Evolutionary conservation across 495 filamentous ascomycete genomes (phyloP).

Genomic region (Usnea hakonensis): DNA sequence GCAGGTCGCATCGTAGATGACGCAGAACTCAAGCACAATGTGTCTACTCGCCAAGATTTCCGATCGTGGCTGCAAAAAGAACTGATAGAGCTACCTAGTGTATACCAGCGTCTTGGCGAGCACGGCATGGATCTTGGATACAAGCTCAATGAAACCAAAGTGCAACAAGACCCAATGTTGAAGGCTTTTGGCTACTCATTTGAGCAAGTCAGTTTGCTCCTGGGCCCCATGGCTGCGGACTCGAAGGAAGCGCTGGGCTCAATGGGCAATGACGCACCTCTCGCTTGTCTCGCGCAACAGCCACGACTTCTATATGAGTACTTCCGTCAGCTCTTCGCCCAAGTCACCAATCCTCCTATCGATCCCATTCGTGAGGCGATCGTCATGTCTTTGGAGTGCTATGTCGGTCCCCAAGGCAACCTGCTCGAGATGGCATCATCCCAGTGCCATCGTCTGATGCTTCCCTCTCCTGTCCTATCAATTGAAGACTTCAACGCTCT

Average conservation of each 20-base stretch:
- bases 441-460: constrained; percentile 78
- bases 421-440: constrained; percentile 87
- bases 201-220: constrained; percentile 88
- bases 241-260: constrained; percentile 99
- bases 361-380: constrained; percentile 98
- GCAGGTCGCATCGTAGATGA: constrained; percentile 97
- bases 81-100: constrained; percentile 71
- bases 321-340: constrained; percentile 97
- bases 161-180: constrained; percentile 81
- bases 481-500: constrained; percentile 88
- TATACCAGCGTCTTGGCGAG: constrained; percentile 52
- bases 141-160: constrained; percentile 58
- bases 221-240: constrained; percentile 96
- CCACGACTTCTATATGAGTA: constrained; percentile 94
- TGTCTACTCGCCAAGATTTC: constrained; percentile 81
- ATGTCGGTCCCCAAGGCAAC: constrained; percentile 96
- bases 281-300: constrained; percentile 84
- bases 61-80: constrained; percentile 80
- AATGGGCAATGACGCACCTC: constrained; percentile 97
- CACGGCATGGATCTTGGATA: constrained; percentile 55
- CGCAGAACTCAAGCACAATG: constrained; percentile 82
- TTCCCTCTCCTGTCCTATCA: constrained; percentile 87
- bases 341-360: constrained; percentile 98
- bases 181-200: constrained; percentile 93
- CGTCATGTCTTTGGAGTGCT: constrained; percentile 98